These are phyloP conservation scores for Lojkania enalia DNA, from an alignment of 2,329 filamentous ascomycete species.

Conservation along the genomic window DNA sequence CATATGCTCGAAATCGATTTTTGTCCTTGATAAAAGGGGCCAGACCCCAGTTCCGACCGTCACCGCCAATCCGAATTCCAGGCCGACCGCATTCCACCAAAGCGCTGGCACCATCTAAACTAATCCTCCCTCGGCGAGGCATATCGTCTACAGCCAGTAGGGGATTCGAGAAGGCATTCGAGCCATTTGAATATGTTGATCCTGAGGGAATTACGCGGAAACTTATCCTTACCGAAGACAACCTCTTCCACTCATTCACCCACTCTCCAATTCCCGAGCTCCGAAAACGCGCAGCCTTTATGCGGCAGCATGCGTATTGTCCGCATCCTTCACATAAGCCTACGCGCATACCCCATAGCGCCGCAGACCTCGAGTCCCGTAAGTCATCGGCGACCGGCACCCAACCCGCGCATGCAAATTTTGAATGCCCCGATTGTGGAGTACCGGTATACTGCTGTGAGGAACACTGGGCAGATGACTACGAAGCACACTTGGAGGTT, in stretches of 20 bases:
- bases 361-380: constrained; percentile 64
- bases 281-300: constrained; percentile 82
- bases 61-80: constrained; percentile 26
- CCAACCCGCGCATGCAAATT: constrained; percentile 80
- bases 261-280: constrained; percentile 88
- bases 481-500: constrained; percentile 87
- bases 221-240: constrained; percentile 66
- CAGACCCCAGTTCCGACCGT: constrained; percentile 31
- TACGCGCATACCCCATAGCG: constrained; percentile 68
- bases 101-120: constrained; percentile 26
- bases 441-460: constrained; percentile 92
- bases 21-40: constrained; percentile 38
- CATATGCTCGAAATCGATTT: constrained; percentile 48
- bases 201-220: constrained; percentile 39
- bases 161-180: constrained; percentile 33
- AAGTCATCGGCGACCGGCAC: constrained; percentile 59
- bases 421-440: constrained; percentile 95
- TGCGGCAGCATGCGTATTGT: constrained; percentile 90
- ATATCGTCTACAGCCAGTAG: constrained; percentile 38
- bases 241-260: constrained; percentile 92
- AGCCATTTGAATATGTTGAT: constrained; percentile 41
- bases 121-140: constrained; percentile 28
- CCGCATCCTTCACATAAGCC: constrained; percentile 85
- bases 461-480: constrained; percentile 94
- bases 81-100: constrained; percentile 41